Evolutionary conservation across 2,329 filamentous ascomycete genomes (phyloP).

Genomic region (Talaromyces albobiverticillius): DNA sequence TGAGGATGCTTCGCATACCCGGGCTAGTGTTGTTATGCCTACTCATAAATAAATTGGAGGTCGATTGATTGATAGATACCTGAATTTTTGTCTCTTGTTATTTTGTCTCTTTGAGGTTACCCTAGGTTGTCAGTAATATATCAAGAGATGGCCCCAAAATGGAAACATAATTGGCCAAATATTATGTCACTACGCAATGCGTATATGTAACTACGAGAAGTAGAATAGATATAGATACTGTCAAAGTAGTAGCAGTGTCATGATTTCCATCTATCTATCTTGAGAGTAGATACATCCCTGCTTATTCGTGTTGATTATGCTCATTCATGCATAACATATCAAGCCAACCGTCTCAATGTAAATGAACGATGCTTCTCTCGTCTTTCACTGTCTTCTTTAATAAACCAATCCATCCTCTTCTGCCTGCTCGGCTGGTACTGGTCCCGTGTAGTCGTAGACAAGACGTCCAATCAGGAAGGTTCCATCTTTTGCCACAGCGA

Average conservation of each 20-base stretch:
- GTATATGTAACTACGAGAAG: not conserved
- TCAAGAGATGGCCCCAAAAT: not conserved
- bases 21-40: slow-evolving; percentile 88
- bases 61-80: no score
- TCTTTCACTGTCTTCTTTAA: no score
- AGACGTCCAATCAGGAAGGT: slow-evolving; percentile 36
- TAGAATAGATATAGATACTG: not conserved
- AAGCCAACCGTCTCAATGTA: no score
- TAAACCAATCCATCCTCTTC: no score
- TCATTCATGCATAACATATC: no score
- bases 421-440: not conserved
- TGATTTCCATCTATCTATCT: not conserved
- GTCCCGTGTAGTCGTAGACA: slow-evolving; percentile 36
- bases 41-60: slow-evolving; percentile 12
- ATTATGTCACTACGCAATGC: not conserved
- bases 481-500: slow-evolving; percentile 38
- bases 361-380: no score
- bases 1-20: slow-evolving; percentile 78
- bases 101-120: not conserved
- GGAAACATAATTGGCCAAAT: not conserved
- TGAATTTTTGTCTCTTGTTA: not conserved
- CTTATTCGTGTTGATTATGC: no score
- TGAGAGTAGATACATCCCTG: not conserved
- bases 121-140: not conserved
- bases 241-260: no score